Conservation (phyloP, 768 basidiomycete genomes). For the Tubosaeta sp. region DNA sequence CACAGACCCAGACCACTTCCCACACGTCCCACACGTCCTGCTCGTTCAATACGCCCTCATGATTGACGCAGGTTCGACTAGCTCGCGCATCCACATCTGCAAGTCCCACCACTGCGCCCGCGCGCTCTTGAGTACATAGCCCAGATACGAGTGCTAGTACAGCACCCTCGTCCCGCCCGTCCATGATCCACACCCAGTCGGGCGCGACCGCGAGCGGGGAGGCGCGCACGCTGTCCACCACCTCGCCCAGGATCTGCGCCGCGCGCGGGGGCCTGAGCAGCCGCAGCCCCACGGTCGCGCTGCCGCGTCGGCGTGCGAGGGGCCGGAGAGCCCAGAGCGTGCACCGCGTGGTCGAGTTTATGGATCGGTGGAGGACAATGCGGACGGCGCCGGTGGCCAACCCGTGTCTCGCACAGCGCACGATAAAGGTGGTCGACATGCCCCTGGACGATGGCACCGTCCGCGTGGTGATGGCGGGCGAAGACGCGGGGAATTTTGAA, state of each 20-base stretch:
- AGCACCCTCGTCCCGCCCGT: constrained; percentile 82
- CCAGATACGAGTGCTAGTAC: constrained; percentile 98
- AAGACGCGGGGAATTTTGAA: constrained; percentile 76
- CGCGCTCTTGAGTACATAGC: constrained; percentile 89
- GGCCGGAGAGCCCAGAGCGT: constrained; percentile 75
- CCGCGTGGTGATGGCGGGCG: constrained; percentile 85
- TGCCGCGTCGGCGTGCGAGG: constrained; percentile 32
- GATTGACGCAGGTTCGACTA: constrained; percentile 98
- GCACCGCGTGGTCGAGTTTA: constrained; percentile 89
- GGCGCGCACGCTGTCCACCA: constrained; percentile 51
- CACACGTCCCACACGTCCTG: too few relatives aligned
- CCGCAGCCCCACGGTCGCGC: constrained; percentile 88
- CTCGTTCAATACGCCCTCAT: constrained; percentile 92
- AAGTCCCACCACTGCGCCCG: constrained; percentile 90
- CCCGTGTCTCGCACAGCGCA: constrained; percentile 77
- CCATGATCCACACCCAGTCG: constrained; percentile 84
- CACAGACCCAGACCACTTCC: constrained; percentile 74
- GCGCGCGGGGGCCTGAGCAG: constrained; percentile 61
- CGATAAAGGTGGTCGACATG: constrained; percentile 59
- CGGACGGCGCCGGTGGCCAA: constrained; percentile 38
- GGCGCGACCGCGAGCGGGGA: constrained; percentile 70
- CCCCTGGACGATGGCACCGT: constrained; percentile 40
- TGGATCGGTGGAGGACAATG: constrained; percentile 44
- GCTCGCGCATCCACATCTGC: constrained; percentile 97
- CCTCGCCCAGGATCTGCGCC: constrained; percentile 69